Percentiles rank a stretch among this genome's conserved stretches.
These are phyloP conservation scores for Cystobasidium onofrii DNA, from an alignment of 768 basidiomycete species.

Conservation along the genomic window DNA sequence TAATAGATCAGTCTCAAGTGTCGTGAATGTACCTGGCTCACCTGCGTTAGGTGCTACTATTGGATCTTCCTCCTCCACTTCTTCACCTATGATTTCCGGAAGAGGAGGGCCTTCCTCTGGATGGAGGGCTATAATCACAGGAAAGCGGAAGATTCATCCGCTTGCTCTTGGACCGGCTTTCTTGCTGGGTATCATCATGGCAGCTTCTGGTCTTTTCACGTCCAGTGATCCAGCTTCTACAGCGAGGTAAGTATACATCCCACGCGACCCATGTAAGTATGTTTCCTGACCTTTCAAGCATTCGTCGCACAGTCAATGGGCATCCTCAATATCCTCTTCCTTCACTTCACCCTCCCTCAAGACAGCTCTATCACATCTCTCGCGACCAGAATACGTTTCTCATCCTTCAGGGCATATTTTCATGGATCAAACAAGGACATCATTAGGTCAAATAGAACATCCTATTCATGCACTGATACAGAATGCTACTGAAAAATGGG, in stretches of 20 bases:
- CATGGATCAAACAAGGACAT: conserved; percentile 15
- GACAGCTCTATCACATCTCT: background rate
- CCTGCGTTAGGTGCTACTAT: background rate
- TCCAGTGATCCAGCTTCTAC: background rate
- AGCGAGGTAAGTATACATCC: conserved; percentile 7
- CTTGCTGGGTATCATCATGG: conserved; percentile 15
- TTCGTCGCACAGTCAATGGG: background rate
- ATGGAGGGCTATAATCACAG: conserved; percentile 7
- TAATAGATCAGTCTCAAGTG: background rate
- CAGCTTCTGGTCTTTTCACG: conserved; percentile 1
- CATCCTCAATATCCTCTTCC: background rate
- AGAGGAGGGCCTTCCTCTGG: background rate
- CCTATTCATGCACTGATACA: conserved; percentile 51
- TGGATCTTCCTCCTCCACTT: background rate
- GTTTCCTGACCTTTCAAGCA: no score
- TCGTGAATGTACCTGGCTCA: background rate
- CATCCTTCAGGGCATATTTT: conserved; percentile 19
- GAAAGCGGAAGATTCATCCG: conserved; percentile 5
- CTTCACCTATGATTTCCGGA: background rate
- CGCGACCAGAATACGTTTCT: conserved; percentile 14
- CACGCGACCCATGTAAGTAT: background rate
- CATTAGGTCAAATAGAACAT: conserved; percentile 42
- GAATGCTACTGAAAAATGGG: conserved; percentile 48
- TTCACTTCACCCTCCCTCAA: conserved; percentile 1
- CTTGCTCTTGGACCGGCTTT: conserved; percentile 13